Evolutionary conservation across 176 grass and related monocot genomes (phyloP), one percentile per base, ranked within the genome.

Genomic region (Juncus inflexus): DNA sequence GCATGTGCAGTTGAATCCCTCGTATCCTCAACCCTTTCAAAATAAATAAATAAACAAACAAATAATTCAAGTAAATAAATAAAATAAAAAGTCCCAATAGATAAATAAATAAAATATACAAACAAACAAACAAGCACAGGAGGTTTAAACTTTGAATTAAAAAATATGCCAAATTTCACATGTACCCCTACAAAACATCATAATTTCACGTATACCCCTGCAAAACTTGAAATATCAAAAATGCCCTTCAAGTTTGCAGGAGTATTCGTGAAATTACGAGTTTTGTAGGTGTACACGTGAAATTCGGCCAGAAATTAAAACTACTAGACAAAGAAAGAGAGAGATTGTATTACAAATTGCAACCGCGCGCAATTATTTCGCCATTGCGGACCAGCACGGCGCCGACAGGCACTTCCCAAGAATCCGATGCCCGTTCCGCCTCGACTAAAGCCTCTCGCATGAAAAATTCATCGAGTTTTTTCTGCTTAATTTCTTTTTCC

Each of bases 1-100:
- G 92, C 92, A 86, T 97, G 92, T 58, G 92, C 87, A 12, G 87
- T 91, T 86, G 92, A 91, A 83, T 97, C 92, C 74, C 92, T 97
- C 52, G 78, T 79, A 76, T 89, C 92, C 83, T 97, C 92, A 61
- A 97, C 92, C 79, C 92, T 91, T 75, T 41, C 69, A 58, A 83
- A 39, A 90, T 12, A 60, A 14, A 76, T 40, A 50, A 28, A 28
- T 28, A 28, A 28, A 28, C 19, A 28, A 28, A 28, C 19, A 28
- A 28, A 28, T 28, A 28, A 28, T 28, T 28, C 1, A 28, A 28
- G 19, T 28, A 28, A 28, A 28, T 28, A 28, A 28, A 28, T 28
- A 28, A 28, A 28, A 28, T 28, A 28, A 28, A 28, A 28, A 28
- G 19, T 28, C 19, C 19, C 19, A 28, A 28, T 28, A 28, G 19